Evolutionary conservation across 2,329 filamentous ascomycete species (phyloP), one percentile per base, ranked within the genome.

Genomic region (Orbilia javanica): DNA sequence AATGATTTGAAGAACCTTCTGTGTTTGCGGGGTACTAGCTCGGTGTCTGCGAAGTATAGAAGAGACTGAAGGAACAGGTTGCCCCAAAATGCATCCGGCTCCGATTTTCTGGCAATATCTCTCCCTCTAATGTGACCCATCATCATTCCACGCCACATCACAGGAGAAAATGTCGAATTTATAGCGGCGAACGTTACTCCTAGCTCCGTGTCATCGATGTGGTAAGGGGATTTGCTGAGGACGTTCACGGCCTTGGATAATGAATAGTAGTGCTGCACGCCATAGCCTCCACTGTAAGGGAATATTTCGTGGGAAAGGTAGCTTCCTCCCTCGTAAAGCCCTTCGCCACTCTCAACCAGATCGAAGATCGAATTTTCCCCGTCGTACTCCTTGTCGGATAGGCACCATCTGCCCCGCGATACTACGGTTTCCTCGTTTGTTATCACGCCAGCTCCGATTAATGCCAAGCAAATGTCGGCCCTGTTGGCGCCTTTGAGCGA

Each of bases 221-320:
- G 46, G 42, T 79, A 79, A 8, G 64, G 68, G 6, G 75, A 68
- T 55, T 73, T 68, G 55, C 69, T 68, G 8, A 79, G 46, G 20
- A 79, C 48, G 34, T 79, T 79, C 5, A 73, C 75, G 27, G 69
- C 75, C 39, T 72, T 79, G 11, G 75, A 79, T 22, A 79, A 44
- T 11, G 68, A 80, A 27, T 65, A 75, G 64, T 77, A 77, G 27
- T 80, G 79, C 25, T 77, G 62, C 15, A 80, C 72, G 22, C 73
- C 79, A 39, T 80, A 80, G 44, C 79, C 79, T 50, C 79, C 79
- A 20, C 62, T 74, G 52, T 80, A 80, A 10, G 79, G 74, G 34
- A 78, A 80, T 39, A 80, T 78, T 25, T 79, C 69, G 42, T 80
- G 79, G 34, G 79, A 80, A 22, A 80, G 65, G 29, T 80, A 80